A percentile compares a stretch with the other conserved stretches of the same genome.
Evolutionary conservation across 371 early-diverging fungal species (phyloP).

Genomic region (Apophysomyces sp.): DNA sequence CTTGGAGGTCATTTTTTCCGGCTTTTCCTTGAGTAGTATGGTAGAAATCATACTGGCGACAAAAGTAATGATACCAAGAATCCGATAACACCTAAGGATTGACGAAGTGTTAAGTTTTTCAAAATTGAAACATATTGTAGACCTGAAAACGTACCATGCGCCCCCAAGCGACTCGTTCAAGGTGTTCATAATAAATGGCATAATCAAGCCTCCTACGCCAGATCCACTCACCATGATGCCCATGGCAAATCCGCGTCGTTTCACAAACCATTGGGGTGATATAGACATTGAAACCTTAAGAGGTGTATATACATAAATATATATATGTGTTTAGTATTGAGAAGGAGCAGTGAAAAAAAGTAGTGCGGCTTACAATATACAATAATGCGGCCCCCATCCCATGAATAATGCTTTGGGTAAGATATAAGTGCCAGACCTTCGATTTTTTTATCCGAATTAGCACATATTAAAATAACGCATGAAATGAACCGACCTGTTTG

Average conservation of each 20-base stretch:
- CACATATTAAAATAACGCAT: too few relatives aligned
- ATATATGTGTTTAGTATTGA: background rate
- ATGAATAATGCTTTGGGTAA: slow-evolving; percentile 22
- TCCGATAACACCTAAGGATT: slow-evolving; percentile 6
- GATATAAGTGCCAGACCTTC: slow-evolving; percentile 24
- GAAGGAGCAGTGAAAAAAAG: background rate
- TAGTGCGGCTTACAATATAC: background rate
- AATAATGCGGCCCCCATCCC: slow-evolving; percentile 13
- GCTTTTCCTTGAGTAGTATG: slow-evolving; percentile 5
- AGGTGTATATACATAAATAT: background rate
- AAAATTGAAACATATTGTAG: background rate
- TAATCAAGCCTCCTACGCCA: slow-evolving; percentile 76
- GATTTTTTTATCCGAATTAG: too few relatives aligned
- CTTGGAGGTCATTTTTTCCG: background rate
- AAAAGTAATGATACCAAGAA: slow-evolving; percentile 8
- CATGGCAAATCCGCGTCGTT: slow-evolving; percentile 16
- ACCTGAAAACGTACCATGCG: slow-evolving; percentile 38
- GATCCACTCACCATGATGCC: slow-evolving; percentile 63
- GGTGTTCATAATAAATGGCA: slow-evolving; percentile 64
- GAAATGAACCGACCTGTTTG: slow-evolving; percentile 1
- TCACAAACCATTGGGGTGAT: slow-evolving; percentile 16
- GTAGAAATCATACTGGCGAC: slow-evolving; percentile 5
- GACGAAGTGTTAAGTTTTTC: background rate
- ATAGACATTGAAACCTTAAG: slow-evolving; percentile 15
- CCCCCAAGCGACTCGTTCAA: slow-evolving; percentile 59